Evolutionary conservation across 768 basidiomycete genomes (phyloP).

Genomic region (Melanogaster broomeanus): DNA sequence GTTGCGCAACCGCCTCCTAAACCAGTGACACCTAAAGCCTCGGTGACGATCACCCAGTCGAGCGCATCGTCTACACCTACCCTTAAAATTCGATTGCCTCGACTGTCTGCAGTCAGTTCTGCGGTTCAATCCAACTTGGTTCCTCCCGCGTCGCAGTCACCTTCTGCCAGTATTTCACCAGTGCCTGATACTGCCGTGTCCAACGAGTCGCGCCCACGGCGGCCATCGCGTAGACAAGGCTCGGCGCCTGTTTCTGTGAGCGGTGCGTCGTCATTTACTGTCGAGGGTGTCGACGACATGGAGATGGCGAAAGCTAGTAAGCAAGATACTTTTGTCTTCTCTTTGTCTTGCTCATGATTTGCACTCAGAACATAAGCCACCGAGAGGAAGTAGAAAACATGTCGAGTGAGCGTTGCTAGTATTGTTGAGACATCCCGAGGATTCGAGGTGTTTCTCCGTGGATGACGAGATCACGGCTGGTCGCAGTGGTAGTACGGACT

Average conservation of each 20-base stretch:
- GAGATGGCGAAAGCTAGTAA: slow-evolving; percentile 31
- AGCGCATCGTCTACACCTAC: slow-evolving; percentile 33
- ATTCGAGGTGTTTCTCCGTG: background rate
- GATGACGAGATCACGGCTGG: background rate
- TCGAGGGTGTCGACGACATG: slow-evolving; percentile 28
- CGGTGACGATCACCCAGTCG: slow-evolving; percentile 36
- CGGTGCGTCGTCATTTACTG: slow-evolving; percentile 31
- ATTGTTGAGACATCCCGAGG: background rate
- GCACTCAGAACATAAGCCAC: slow-evolving; percentile 21
- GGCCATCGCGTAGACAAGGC: slow-evolving; percentile 27
- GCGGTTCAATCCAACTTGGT: slow-evolving; percentile 23
- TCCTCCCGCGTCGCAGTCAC: slow-evolving; percentile 22
- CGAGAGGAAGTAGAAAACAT: slow-evolving; percentile 23
- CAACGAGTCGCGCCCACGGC: slow-evolving; percentile 30
- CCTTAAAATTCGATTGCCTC: slow-evolving; percentile 35
- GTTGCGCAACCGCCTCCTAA: slow-evolving; percentile 16
- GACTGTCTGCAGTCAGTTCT: slow-evolving; percentile 30
- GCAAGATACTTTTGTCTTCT: slow-evolving; percentile 1
- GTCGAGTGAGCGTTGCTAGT: slow-evolving; percentile 12
- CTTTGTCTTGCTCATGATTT: background rate
- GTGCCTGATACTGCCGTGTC: slow-evolving; percentile 19
- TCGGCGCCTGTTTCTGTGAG: slow-evolving; percentile 33
- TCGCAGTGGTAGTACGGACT: slow-evolving; percentile 9
- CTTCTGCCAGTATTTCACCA: slow-evolving; percentile 19
- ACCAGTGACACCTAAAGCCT: slow-evolving; percentile 35